Evolutionary conservation across 371 early-diverging fungal species (phyloP).

Genomic region (Funneliformis caledonium): DNA sequence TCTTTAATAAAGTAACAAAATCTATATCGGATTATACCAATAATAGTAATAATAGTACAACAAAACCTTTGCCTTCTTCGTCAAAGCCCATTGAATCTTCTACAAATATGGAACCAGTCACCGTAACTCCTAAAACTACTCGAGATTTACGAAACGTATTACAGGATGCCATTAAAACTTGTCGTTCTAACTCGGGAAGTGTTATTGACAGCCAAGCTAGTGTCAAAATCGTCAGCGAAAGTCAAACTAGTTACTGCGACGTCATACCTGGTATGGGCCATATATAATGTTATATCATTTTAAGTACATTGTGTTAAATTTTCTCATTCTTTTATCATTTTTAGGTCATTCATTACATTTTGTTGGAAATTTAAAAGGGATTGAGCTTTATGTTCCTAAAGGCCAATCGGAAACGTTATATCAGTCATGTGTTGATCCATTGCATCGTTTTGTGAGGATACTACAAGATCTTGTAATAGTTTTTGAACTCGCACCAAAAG

Average conservation of each 20-base stretch:
- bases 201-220: slow-evolving; percentile 22
- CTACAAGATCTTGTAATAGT: slow-evolving; percentile 63
- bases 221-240: slow-evolving; percentile 27
- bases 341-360: slow-evolving; percentile 58
- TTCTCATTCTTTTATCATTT: slow-evolving; percentile 55
- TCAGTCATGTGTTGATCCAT: not conserved
- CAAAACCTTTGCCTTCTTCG: slow-evolving; percentile 29
- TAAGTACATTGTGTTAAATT: not conserved
- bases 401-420: slow-evolving; percentile 42
- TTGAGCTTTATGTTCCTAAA: slow-evolving; percentile 63
- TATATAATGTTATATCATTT: not conserved
- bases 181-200: slow-evolving; percentile 38
- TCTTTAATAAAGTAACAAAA: slow-evolving; percentile 40
- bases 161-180: not conserved
- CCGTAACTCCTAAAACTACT: slow-evolving; percentile 8
- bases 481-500: slow-evolving; percentile 61
- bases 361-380: slow-evolving; percentile 54
- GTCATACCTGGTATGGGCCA: slow-evolving; percentile 28
- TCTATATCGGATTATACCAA: slow-evolving; percentile 42
- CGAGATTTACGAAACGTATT: slow-evolving; percentile 4
- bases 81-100: not conserved
- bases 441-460: slow-evolving; percentile 58
- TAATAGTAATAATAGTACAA: slow-evolving; percentile 42
- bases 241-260: slow-evolving; percentile 36
- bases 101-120: not conserved